Conservation (phyloP, 129 eudicot genomes). For the Ambrosia artemisiifolia region DNA sequence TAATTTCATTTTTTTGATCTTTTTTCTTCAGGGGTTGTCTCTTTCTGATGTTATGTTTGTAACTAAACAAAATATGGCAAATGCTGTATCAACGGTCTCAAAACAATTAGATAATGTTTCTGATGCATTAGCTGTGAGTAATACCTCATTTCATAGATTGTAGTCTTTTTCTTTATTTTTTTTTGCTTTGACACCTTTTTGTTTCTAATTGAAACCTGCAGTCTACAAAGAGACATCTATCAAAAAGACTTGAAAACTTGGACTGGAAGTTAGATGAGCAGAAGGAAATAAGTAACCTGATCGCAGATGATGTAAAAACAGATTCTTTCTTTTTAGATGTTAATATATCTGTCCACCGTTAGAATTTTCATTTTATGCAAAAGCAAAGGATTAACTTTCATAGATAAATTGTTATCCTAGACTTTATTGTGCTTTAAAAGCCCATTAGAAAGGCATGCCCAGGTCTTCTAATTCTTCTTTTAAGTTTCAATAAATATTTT, state of each 20-base stretch:
- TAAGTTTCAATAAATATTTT: background rate
- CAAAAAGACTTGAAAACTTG: constrained; percentile 77
- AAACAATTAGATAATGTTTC: constrained; percentile 83
- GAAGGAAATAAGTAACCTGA: constrained; percentile 59
- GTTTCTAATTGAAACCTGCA: constrained; percentile 23
- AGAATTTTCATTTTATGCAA: no score
- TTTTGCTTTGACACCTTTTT: background rate
- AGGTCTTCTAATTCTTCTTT: background rate
- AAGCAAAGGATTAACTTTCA: no score
- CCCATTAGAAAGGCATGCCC: background rate
- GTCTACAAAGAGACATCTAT: constrained; percentile 77
- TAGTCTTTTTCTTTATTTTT: background rate
- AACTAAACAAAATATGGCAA: constrained; percentile 88
- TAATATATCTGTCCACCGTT: background rate
- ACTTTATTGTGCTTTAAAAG: background rate
- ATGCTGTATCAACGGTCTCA: constrained; percentile 80
- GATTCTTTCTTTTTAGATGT: background rate
- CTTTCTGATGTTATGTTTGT: constrained; percentile 89
- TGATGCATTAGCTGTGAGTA: constrained; percentile 74
- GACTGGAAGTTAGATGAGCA: constrained; percentile 94
- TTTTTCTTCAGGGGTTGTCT: constrained; percentile 65
- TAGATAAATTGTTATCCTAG: background rate
- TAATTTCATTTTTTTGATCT: background rate
- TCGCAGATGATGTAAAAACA: constrained; percentile 61
- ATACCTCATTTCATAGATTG: background rate